Evolutionary conservation across 164 flowering plant genomes (phyloP), one percentile per base, ranked within the genome.

Genomic region (Macadamia integrifolia): DNA sequence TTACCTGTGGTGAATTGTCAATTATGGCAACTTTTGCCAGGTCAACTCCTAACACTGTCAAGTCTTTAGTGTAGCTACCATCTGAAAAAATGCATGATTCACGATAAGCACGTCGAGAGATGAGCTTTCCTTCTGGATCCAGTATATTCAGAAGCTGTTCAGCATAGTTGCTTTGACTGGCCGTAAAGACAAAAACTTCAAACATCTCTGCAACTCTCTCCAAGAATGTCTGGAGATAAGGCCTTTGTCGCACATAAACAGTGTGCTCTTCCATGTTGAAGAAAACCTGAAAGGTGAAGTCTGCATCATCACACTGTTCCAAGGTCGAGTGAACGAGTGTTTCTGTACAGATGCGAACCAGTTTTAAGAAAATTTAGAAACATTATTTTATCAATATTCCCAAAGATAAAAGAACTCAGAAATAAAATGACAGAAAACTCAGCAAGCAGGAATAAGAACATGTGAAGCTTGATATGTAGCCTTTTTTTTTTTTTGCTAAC

Each of bases 1-100:
- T 44, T 87, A 95, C 98, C 99, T 92, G 96, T 29, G 99, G 99
- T 61, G 90, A 83, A 76, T 95, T 95, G 80, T 95, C 99, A 69
- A 92, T 77, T 30, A 92, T 92, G 42, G 86, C 91, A 78, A 91
- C 94, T 85, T 92, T 92, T 61, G 99, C 98, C 62, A 92, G 86
- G 78, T 95, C 97, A 69, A 91, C 80, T 65, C 97, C 99, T 66
- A 95, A 77, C 64, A 95, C 83, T n/a, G 93, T 92, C 76, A 95
- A 80, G 78, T 95, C 99, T 77, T 92, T 95, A 31, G 85, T 85
- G 76, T 91, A 92, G 73, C 78, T 80, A 58, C 95, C 99, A 70
- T 95, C 90, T 35, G 91, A 77, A 76, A 91, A 84, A 59, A 84
- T 80, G 78, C 99, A 95, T 35, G 99, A 91, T 71, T 95, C 99